These are phyloP conservation scores for Lachnellula suecica DNA, from an alignment of 2,329 filamentous ascomycete genomes.

Conservation along the genomic window DNA sequence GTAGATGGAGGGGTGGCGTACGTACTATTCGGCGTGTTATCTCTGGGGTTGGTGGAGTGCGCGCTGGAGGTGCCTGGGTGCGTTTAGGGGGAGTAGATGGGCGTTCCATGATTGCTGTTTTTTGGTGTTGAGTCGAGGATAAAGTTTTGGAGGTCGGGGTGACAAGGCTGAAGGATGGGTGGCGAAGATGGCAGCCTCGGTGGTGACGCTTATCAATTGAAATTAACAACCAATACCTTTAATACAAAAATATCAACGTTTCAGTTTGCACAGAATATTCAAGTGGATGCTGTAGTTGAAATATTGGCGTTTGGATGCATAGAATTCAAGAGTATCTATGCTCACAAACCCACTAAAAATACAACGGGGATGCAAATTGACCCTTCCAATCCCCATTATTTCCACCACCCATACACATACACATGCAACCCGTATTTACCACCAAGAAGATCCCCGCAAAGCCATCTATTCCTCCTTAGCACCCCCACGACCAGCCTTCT, in stretches of 20 bases:
- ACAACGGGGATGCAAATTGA: constrained; percentile 1
- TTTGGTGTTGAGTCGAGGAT: not conserved
- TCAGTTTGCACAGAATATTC: not conserved
- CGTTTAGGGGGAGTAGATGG: constrained; percentile 18
- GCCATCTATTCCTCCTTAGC: constrained; percentile 66
- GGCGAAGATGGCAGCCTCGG: constrained; percentile 11
- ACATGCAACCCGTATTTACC: not conserved
- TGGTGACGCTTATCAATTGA: not conserved
- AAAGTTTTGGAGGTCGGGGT: not conserved
- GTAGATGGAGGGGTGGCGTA: constrained; percentile 1
- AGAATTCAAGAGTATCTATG: not conserved
- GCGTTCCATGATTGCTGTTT: constrained; percentile 19
- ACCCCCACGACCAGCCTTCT: constrained; percentile 71
- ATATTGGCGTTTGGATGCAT: not conserved
- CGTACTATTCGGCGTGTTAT: constrained; percentile 55
- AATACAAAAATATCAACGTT: too few relatives aligned
- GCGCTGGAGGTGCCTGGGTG: constrained; percentile 20
- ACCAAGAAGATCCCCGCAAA: not conserved
- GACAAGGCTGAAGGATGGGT: constrained; percentile 20
- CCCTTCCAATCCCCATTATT: not conserved
- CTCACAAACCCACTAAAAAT: constrained; percentile 3
- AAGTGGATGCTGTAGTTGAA: not conserved
- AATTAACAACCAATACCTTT: not conserved
- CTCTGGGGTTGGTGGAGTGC: constrained; percentile 52
- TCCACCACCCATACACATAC: not conserved